Conservation (phyloP, 805 yeast species). For the Tetrapisispora phaffii region DNA sequence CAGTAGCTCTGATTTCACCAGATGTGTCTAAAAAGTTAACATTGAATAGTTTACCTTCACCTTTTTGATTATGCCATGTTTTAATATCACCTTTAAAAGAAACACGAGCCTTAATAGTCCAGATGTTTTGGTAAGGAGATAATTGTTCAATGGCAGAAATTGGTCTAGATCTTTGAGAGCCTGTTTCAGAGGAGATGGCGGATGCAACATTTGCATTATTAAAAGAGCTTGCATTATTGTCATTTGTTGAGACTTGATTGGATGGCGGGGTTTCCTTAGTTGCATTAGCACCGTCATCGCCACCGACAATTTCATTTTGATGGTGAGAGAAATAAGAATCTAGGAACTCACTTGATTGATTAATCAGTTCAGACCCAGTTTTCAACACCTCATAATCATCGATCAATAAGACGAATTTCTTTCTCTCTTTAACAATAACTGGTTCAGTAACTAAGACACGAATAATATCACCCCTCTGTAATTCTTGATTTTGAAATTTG, state of each 20-base stretch:
- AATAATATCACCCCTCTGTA: conserved; percentile 35
- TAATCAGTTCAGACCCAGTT: conserved; percentile 32
- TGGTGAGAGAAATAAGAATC: conserved; percentile 52
- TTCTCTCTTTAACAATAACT: conserved; percentile 30
- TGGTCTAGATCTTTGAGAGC: conserved; percentile 30
- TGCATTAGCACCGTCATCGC: conserved; percentile 5
- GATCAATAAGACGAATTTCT: conserved; percentile 40
- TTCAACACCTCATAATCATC: conserved; percentile 37
- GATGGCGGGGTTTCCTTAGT: conserved; percentile 7
- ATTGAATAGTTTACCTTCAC: conserved; percentile 84
- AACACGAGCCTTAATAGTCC: conserved; percentile 92
- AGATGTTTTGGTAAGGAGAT: conserved; percentile 80
- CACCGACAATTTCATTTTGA: conserved; percentile 37
- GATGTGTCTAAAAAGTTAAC: conserved; percentile 87
- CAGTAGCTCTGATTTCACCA: conserved; percentile 93
- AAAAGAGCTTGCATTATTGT: conserved; percentile 9
- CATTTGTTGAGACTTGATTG: conserved; percentile 1
- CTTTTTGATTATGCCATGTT: conserved; percentile 77
- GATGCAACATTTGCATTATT: conserved; percentile 2
- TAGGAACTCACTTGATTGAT: conserved; percentile 33
- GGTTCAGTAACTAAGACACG: conserved; percentile 26
- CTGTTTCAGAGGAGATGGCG: background rate
- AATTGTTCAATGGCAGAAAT: conserved; percentile 73
- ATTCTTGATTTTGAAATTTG: conserved; percentile 36
- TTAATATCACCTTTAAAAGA: conserved; percentile 79